Evolutionary conservation across 2,329 filamentous ascomycete species (phyloP).

Genomic region (Metarhizium guizhouense): DNA sequence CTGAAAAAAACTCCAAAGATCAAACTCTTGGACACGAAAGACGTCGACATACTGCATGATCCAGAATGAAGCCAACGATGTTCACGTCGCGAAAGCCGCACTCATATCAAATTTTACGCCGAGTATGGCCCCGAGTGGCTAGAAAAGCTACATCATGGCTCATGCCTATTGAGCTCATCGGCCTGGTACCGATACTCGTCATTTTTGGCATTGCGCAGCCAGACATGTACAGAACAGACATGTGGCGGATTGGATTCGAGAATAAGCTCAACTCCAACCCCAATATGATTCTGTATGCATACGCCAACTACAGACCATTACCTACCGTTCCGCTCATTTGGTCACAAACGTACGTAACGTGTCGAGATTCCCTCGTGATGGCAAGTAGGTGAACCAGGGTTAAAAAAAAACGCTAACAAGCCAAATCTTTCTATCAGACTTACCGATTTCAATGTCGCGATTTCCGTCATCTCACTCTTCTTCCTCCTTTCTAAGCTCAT

Average conservation of each 20-base stretch:
- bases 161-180: constrained; percentile 56
- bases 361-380: background rate
- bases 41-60: background rate
- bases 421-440: constrained; percentile 36
- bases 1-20: background rate
- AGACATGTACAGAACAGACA: constrained; percentile 58
- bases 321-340: constrained; percentile 61
- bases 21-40: background rate
- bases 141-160: constrained; percentile 51
- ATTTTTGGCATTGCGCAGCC: constrained; percentile 67
- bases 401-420: background rate
- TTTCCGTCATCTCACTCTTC: constrained; percentile 69
- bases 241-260: constrained; percentile 65
- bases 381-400: background rate
- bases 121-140: constrained; percentile 42
- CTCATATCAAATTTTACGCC: constrained; percentile 47
- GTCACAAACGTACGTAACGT: constrained; percentile 55
- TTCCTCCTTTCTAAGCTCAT: constrained; percentile 63
- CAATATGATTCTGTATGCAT: constrained; percentile 58
- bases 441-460: constrained; percentile 67
- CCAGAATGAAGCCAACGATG: constrained; percentile 2
- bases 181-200: constrained; percentile 56
- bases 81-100: constrained; percentile 6
- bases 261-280: constrained; percentile 69
- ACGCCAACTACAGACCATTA: constrained; percentile 59